Conservation (phyloP, 23 red algal species). For the Pyropia yezoensis region DNA sequence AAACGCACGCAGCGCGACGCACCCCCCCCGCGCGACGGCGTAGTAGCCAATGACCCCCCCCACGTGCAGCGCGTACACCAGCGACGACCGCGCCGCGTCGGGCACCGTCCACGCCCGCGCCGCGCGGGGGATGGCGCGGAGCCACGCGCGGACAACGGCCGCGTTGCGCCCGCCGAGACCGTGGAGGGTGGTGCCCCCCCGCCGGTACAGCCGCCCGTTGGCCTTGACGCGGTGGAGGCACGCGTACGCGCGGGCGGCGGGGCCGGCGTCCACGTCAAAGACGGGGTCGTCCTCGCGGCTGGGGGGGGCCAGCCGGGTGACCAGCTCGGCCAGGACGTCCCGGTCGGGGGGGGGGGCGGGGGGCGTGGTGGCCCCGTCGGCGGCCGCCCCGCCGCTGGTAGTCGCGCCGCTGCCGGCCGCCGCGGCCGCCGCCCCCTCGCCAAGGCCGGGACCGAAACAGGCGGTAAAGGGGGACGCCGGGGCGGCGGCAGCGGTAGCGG, state of each 20-base stretch:
- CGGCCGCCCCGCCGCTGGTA: too few relatives aligned
- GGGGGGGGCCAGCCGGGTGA: too few relatives aligned
- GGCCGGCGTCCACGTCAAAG: too few relatives aligned
- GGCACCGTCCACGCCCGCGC: constrained; percentile 53
- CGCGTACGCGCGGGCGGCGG: not conserved
- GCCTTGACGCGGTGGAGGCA: constrained; percentile 53
- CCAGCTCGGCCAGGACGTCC: too few relatives aligned
- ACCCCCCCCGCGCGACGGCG: constrained; percentile 37
- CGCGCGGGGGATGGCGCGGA: constrained; percentile 38
- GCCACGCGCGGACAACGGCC: constrained; percentile 30
- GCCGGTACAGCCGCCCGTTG: constrained; percentile 34
- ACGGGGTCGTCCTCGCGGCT: too few relatives aligned
- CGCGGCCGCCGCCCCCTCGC: too few relatives aligned
- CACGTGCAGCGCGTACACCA: constrained; percentile 55
- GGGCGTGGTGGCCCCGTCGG: too few relatives aligned
- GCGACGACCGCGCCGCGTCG: constrained; percentile 37
- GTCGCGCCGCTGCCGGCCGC: too few relatives aligned
- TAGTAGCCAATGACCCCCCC: constrained; percentile 67
- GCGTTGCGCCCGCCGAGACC: constrained; percentile 37
- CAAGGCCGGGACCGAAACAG: too few relatives aligned
- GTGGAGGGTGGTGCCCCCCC: constrained; percentile 43
- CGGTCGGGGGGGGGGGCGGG: too few relatives aligned
- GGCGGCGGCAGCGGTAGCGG: too few relatives aligned
- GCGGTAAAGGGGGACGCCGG: too few relatives aligned
- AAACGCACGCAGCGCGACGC: constrained; percentile 38